Conservation (phyloP, 1,139 yeast genomes). For the Pichia inconspicua region DNA sequence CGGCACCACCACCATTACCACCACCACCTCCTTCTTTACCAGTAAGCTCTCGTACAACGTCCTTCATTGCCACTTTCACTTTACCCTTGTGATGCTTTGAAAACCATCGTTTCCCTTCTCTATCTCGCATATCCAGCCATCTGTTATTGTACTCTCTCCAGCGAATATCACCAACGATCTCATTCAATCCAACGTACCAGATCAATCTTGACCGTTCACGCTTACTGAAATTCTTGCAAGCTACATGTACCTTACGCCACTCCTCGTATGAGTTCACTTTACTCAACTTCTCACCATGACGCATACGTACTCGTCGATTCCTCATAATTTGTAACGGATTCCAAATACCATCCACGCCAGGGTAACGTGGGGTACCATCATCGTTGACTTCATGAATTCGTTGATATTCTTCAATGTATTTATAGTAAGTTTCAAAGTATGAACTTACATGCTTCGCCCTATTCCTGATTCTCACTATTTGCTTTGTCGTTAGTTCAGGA, state of each 20-base stretch:
- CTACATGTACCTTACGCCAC: constrained; percentile 34
- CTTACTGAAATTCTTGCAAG: constrained; percentile 50
- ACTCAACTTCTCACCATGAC: constrained; percentile 32
- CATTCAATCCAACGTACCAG: constrained; percentile 68
- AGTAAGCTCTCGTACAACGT: not conserved
- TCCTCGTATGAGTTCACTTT: constrained; percentile 6
- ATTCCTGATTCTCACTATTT: constrained; percentile 20
- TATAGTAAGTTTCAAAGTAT: constrained; percentile 45
- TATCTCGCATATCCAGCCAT: constrained; percentile 50
- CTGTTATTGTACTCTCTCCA: constrained; percentile 53
- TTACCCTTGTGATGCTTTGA: constrained; percentile 26
- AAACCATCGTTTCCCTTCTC: constrained; percentile 55
- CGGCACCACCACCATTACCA: not conserved
- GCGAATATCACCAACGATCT: constrained; percentile 48
- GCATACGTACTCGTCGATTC: constrained; percentile 51
- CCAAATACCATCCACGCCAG: constrained; percentile 58
- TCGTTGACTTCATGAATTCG: constrained; percentile 19
- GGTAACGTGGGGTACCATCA: constrained; percentile 24
- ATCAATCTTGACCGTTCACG: constrained; percentile 28
- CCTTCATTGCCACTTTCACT: not conserved
- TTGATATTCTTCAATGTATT: constrained; percentile 32
- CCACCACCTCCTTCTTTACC: not conserved
- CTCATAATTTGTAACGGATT: constrained; percentile 78
- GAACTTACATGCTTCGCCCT: constrained; percentile 49
- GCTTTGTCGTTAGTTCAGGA: constrained; percentile 18